These are phyloP conservation scores for Hemileia vastatrix DNA, from an alignment of 1,284 basidiomycete species.

Conservation along the genomic window DNA sequence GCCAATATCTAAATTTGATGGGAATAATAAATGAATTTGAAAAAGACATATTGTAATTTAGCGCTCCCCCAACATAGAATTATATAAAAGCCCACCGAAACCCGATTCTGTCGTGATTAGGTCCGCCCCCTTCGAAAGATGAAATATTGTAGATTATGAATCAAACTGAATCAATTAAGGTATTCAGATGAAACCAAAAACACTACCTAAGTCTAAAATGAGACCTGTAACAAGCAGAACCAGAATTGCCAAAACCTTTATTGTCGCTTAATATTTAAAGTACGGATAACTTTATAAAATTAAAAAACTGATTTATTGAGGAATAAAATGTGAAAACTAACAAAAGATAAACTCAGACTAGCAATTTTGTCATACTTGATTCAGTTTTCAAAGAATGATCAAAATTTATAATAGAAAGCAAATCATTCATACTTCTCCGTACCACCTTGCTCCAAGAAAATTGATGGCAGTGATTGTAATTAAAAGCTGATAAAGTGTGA, in stretches of 20 bases:
- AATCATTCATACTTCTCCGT: constrained; percentile 55
- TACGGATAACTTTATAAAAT: too few relatives aligned
- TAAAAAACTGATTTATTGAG: too few relatives aligned
- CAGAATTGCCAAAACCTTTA: constrained; percentile 47
- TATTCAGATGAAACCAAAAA: constrained; percentile 46
- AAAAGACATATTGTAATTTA: background rate
- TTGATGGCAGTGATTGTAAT: constrained; percentile 22
- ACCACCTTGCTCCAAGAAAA: constrained; percentile 53
- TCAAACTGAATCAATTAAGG: constrained; percentile 47
- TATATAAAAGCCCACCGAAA: constrained; percentile 39
- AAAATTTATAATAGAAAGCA: too few relatives aligned
- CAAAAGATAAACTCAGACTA: background rate
- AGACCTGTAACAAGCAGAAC: constrained; percentile 54
- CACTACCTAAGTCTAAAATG: constrained; percentile 62
- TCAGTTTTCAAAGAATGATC: background rate
- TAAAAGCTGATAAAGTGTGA: constrained; percentile 27
- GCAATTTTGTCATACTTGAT: too few relatives aligned
- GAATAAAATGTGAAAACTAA: background rate
- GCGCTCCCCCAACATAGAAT: too few relatives aligned
- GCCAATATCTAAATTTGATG: constrained; percentile 62
- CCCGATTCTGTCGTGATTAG: constrained; percentile 49
- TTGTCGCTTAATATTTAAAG: too few relatives aligned
- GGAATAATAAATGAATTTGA: constrained; percentile 38
- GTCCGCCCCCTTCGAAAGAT: constrained; percentile 60
- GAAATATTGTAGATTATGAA: constrained; percentile 55